Conservation (phyloP, 352 stramenopile genomes). For the Elongisporangium undulatum region DNA sequence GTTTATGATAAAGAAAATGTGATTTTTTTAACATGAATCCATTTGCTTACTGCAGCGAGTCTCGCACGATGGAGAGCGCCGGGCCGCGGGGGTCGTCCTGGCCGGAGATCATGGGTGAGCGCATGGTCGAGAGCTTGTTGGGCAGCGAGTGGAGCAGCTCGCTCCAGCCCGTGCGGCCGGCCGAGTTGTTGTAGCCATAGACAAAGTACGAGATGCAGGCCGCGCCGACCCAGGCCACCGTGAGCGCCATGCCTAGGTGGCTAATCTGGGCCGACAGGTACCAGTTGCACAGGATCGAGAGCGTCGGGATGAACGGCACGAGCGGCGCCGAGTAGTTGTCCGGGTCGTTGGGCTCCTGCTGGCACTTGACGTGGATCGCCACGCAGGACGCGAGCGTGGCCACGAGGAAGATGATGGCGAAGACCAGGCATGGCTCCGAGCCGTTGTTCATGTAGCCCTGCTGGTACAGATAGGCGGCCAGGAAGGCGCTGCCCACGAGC, state of each 20-base stretch:
- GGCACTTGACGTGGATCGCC: constrained; percentile 13
- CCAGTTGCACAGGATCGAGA: constrained; percentile 21
- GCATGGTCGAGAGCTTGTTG: constrained; percentile 34
- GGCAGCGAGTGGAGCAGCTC: constrained; percentile 14
- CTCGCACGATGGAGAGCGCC: not conserved
- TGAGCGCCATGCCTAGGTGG: constrained; percentile 5
- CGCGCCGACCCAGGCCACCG: constrained; percentile 9
- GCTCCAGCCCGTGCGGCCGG: constrained; percentile 12
- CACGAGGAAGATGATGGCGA: constrained; percentile 13
- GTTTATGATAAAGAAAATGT: no score
- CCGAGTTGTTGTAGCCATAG: constrained; percentile 17
- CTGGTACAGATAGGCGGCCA: constrained; percentile 13
- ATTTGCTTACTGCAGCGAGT: not conserved
- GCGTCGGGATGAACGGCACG: constrained; percentile 14
- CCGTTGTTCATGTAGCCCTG: constrained; percentile 13
- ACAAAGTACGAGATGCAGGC: constrained; percentile 20
- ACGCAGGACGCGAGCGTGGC: constrained; percentile 5
- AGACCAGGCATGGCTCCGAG: constrained; percentile 1
- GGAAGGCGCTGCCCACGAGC: constrained; percentile 5
- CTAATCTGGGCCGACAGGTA: constrained; percentile 16
- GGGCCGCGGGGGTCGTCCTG: not conserved
- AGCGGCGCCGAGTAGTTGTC: constrained; percentile 13
- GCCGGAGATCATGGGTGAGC: constrained; percentile 46
- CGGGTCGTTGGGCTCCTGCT: constrained; percentile 5
- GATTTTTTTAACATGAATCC: no score